A percentile compares a stretch with the other conserved stretches of the same genome.
phyloP scores from a whole-genome alignment of 192 early-diverging fungal genomes.

The Linnemannia exigua region DNA sequence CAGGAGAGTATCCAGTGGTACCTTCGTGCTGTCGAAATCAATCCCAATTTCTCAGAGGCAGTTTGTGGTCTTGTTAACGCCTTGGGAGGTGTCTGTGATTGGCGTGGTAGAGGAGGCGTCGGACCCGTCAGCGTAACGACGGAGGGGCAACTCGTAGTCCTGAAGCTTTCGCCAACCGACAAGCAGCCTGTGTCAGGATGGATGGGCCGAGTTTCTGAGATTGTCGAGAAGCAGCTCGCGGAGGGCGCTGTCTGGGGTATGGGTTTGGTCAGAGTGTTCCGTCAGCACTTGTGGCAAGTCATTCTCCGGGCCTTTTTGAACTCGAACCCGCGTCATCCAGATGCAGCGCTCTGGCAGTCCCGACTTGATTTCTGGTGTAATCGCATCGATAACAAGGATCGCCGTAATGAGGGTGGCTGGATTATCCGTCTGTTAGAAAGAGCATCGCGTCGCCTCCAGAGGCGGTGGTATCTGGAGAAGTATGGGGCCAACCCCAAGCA shows the following conservation, averaged over 20 bases:
- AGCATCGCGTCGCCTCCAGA: slow-evolving; percentile 70
- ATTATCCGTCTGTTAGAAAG: slow-evolving; percentile 75
- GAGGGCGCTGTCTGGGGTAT: slow-evolving; percentile 72
- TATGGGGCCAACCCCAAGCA: slow-evolving; percentile 34
- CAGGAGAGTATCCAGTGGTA: slow-evolving; percentile 92
- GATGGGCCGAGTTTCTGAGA: slow-evolving; percentile 82
- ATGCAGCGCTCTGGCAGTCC: slow-evolving; percentile 28
- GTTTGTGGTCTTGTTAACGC: slow-evolving; percentile 93
- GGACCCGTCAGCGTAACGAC: slow-evolving; percentile 56
- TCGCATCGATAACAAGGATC: slow-evolving; percentile 39
- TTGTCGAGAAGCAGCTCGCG: slow-evolving; percentile 84
- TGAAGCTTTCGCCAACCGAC: slow-evolving; percentile 18
- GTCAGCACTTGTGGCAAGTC: slow-evolving; percentile 34
- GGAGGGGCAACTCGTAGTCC: slow-evolving; percentile 46
- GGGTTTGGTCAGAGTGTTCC: slow-evolving; percentile 65
- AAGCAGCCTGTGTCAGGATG: slow-evolving; percentile 63
- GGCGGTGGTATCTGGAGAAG: slow-evolving; percentile 74
- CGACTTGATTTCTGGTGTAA: slow-evolving; percentile 29
- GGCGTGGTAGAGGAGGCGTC: slow-evolving; percentile 84
- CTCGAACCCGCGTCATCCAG: slow-evolving; percentile 29
- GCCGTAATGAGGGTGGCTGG: slow-evolving; percentile 81
- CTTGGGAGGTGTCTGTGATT: slow-evolving; percentile 90
- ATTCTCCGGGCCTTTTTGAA: slow-evolving; percentile 39
- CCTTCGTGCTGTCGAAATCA: slow-evolving; percentile 83
- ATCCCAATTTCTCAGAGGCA: slow-evolving; percentile 93